Evolutionary conservation across 768 basidiomycete species (phyloP).

Genomic region (Boletus rubescentipes): DNA sequence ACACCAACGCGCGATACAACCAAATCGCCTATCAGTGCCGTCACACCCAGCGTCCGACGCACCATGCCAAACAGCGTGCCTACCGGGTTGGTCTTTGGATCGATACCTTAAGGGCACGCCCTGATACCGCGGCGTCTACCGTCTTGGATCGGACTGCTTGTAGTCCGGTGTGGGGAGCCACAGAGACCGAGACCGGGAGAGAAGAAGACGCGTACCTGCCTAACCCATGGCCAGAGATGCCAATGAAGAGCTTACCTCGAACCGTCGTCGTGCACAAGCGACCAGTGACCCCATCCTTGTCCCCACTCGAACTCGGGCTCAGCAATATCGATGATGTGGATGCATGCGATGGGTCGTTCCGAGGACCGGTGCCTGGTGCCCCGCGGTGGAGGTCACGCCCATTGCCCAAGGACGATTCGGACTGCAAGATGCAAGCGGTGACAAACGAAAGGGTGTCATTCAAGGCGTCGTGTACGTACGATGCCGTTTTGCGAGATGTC

Average conservation of each 20-base stretch:
- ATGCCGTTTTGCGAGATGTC: neutral
- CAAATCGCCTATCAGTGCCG: conserved; percentile 41
- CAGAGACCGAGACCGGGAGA: neutral
- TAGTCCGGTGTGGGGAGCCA: neutral
- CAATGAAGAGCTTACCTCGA: neutral
- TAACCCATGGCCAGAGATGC: neutral
- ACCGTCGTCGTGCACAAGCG: neutral
- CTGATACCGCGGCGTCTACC: conserved; percentile 25
- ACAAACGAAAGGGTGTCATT: neutral
- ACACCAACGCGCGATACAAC: conserved; percentile 43
- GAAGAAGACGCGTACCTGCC: neutral
- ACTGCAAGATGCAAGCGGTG: neutral
- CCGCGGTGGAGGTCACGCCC: conserved; percentile 19
- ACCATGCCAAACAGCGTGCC: conserved; percentile 52
- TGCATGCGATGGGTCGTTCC: neutral
- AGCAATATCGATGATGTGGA: neutral
- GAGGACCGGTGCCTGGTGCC: conserved; percentile 19
- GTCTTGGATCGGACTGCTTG: neutral
- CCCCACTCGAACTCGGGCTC: conserved; percentile 7
- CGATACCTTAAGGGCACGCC: conserved; percentile 41
- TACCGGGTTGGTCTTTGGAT: conserved; percentile 43
- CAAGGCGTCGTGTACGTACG: neutral
- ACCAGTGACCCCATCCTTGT: neutral
- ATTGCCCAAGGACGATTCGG: conserved; percentile 18
- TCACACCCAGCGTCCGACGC: conserved; percentile 33